Percentiles rank a stretch among this genome's conserved stretches.
Evolutionary conservation across 176 grass and related monocot species (phyloP).

Genomic region (Phragmites australis): DNA sequence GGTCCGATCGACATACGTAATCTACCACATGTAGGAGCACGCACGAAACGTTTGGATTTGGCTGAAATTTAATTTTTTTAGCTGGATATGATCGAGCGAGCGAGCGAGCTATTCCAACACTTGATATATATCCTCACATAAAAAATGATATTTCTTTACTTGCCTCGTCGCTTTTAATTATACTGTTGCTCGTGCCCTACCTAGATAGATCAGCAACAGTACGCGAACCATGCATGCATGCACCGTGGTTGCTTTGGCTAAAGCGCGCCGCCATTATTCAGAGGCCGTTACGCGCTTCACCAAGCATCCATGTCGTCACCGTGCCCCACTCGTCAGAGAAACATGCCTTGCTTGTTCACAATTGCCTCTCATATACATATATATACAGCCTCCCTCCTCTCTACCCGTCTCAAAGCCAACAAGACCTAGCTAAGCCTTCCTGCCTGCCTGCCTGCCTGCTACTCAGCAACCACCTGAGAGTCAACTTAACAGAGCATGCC

Average conservation of each 20-base stretch:
- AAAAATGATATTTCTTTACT: too few relatives aligned
- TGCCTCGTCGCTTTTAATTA: not conserved
- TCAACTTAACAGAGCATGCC: slow-evolving; percentile 7
- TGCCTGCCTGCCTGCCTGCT: slow-evolving; percentile 12
- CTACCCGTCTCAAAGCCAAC: not conserved
- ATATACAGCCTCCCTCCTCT: slow-evolving; percentile 7
- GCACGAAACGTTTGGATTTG: slow-evolving; percentile 22
- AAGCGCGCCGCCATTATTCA: slow-evolving; percentile 15
- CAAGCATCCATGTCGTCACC: slow-evolving; percentile 47
- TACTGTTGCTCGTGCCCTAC: not conserved
- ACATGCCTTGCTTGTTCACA: slow-evolving; percentile 46
- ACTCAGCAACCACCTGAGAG: slow-evolving; percentile 23
- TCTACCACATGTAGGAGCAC: not conserved
- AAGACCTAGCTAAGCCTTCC: slow-evolving; percentile 10
- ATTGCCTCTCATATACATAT: slow-evolving; percentile 23
- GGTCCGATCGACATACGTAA: not conserved
- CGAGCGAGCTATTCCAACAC: too few relatives aligned
- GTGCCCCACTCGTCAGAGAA: slow-evolving; percentile 32
- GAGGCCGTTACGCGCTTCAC: slow-evolving; percentile 24
- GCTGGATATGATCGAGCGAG: too few relatives aligned
- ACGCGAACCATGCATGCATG: not conserved
- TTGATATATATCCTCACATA: too few relatives aligned
- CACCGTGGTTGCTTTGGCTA: slow-evolving; percentile 30
- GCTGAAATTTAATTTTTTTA: not conserved
- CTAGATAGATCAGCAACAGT: not conserved